A percentile compares a stretch with the other conserved stretches of the same genome.
Evolutionary conservation across 805 yeast species (phyloP).

Genomic region (Yamadazyma nakazawae): DNA sequence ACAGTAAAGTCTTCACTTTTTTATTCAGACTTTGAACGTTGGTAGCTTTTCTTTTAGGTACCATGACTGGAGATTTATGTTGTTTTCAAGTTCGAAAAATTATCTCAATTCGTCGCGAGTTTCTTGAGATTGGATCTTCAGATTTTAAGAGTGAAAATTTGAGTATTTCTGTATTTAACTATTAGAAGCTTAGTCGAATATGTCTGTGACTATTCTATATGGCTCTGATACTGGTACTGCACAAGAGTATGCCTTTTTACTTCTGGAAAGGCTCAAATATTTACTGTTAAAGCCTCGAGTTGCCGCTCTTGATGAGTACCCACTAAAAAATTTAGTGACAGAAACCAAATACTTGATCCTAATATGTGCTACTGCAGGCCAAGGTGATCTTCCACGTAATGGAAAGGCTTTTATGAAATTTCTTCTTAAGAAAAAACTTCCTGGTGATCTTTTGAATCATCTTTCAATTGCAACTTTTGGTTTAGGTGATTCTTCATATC

Average conservation of each 20-base stretch:
- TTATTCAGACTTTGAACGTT: conserved; percentile 15
- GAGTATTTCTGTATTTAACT: background rate
- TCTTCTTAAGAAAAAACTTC: conserved; percentile 65
- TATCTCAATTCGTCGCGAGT: background rate
- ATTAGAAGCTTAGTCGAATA: background rate
- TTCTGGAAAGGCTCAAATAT: conserved; percentile 55
- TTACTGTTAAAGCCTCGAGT: conserved; percentile 48
- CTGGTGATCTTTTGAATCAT: conserved; percentile 53
- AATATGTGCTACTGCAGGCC: conserved; percentile 89
- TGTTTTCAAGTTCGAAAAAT: background rate
- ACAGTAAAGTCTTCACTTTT: conserved; percentile 4
- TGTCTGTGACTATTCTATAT: conserved; percentile 58
- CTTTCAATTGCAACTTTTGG: conserved; percentile 75
- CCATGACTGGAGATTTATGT: conserved; percentile 14
- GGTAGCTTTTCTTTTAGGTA: conserved; percentile 23
- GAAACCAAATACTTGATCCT: conserved; percentile 47
- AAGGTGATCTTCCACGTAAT: conserved; percentile 87
- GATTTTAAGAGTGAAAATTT: background rate
- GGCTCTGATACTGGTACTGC: conserved; percentile 95
- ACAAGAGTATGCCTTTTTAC: conserved; percentile 72
- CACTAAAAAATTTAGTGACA: conserved; percentile 50
- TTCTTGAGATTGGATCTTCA: background rate
- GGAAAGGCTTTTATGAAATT: conserved; percentile 72
- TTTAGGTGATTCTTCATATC: conserved; percentile 89
- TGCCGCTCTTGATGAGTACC: conserved; percentile 57